These are phyloP conservation scores for Cladophialophora immunda DNA, from an alignment of 2,329 filamentous ascomycete species.

Conservation along the genomic window DNA sequence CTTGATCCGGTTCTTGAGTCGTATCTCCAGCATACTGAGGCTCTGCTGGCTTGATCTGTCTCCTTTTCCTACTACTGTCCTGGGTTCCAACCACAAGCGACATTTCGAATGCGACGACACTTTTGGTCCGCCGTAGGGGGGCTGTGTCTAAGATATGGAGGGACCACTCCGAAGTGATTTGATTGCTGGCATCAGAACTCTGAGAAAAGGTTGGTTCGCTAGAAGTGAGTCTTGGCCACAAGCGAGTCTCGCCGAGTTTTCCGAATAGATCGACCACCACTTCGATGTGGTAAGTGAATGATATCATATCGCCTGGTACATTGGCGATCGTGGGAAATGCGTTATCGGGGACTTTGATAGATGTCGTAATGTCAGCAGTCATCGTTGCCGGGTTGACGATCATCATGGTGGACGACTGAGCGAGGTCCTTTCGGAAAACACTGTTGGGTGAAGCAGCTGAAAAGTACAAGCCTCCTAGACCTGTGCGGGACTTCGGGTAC, in stretches of 20 bases:
- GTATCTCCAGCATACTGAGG: conserved; percentile 7
- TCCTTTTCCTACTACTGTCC: conserved; percentile 68
- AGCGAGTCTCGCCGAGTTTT: conserved; percentile 78
- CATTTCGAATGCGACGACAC: conserved; percentile 85
- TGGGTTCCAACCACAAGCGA: conserved; percentile 87
- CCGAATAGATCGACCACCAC: conserved; percentile 92
- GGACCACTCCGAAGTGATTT: conserved; percentile 53
- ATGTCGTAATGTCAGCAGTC: conserved; percentile 80
- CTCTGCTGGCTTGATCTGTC: conserved; percentile 31
- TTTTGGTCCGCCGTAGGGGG: conserved; percentile 84
- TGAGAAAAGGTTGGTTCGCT: conserved; percentile 44
- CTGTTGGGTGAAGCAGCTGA: conserved; percentile 87
- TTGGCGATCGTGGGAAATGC: conserved; percentile 89
- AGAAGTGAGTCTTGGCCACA: conserved; percentile 63
- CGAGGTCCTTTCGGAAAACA: conserved; percentile 93
- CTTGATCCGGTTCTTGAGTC: conserved; percentile 23
- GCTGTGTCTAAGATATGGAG: conserved; percentile 86
- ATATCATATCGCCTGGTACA: conserved; percentile 92
- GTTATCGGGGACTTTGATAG: conserved; percentile 86
- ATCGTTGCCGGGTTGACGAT: conserved; percentile 85
- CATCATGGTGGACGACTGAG: conserved; percentile 85
- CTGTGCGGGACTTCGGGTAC: conserved; percentile 86
- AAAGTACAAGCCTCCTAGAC: conserved; percentile 84
- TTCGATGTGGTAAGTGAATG: conserved; percentile 92
- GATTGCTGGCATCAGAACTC: conserved; percentile 48